Base-by-base conservation (phyloP, 176 grass and related monocot species). In the Oryza officinalis region DNA sequence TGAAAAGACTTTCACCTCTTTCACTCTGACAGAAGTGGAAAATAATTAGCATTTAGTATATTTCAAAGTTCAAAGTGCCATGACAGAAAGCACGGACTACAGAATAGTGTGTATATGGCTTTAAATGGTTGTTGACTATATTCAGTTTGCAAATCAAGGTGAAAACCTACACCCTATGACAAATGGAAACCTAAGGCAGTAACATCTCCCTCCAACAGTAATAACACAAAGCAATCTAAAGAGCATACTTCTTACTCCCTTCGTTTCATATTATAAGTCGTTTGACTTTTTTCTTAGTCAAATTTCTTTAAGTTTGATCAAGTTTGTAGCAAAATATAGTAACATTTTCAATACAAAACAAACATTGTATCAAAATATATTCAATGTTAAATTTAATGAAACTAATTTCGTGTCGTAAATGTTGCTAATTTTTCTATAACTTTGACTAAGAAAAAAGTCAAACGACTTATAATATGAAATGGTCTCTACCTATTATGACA, bases 1-100 rank as follows among this genome's bases (percentile, higher is more conserved):
- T 80, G 65, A 95, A 69, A 70, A 95, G 69, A 81, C 84, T 95
- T 90, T 98, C 96, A 65, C 96, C 93, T 84, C 91, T 92, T 81
- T 95, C 91, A 60, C 64, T 86, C 93, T 95, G 87, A 43, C 84
- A 87, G 28, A 69, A 47, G 49, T 57, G 17, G 3, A 44, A 74
- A 8, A 23, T 66, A 17, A 22, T 66, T 82, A 74, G 35, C 45
- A 66, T 71, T 32, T 54, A 77, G 10, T 78, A 15, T 15, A 44
- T 35, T 18, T 37, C 12, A 64, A 85, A 65, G 45, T 69, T 72
- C 43, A 26, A 76, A 33, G 38, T 30, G 4, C 61, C 13, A 27
- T 27, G 38, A 15, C 32, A n/a, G 40, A 65, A 80, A 75, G 57
- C n/a, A 83, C 17, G 72, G 30, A 35, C 10, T 63, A 72, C 18